Conservation (phyloP, 2,329 filamentous ascomycete species). For the Scolecobasidium constrictum region DNA sequence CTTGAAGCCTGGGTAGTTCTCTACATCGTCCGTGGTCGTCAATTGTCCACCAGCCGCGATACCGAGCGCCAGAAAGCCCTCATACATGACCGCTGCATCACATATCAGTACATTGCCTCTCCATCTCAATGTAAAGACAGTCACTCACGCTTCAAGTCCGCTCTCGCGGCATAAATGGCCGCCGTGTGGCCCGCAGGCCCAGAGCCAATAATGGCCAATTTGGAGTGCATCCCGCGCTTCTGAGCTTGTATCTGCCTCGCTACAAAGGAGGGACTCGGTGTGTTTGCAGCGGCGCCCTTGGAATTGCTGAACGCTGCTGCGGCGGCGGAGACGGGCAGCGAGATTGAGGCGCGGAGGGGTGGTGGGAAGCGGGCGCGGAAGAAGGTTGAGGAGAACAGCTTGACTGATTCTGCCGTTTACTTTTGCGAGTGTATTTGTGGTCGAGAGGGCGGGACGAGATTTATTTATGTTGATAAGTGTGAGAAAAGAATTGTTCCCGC, state of each 20-base stretch:
- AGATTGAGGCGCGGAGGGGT: slow-evolving; percentile 61
- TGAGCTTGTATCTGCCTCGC: slow-evolving; percentile 16
- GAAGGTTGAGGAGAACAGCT: slow-evolving; percentile 83
- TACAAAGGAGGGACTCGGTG: slow-evolving; percentile 25
- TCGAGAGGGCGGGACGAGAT: no score
- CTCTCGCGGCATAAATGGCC: slow-evolving; percentile 88
- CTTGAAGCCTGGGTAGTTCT: slow-evolving; percentile 96
- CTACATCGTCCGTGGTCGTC: slow-evolving; percentile 95
- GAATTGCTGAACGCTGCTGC: slow-evolving; percentile 58
- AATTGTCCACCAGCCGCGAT: slow-evolving; percentile 93
- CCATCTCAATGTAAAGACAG: slow-evolving; percentile 25
- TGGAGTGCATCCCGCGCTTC: slow-evolving; percentile 70
- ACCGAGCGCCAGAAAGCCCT: slow-evolving; percentile 95
- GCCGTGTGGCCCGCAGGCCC: slow-evolving; percentile 96
- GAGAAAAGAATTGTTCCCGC: no score
- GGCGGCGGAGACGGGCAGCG: slow-evolving; percentile 63
- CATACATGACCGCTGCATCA: slow-evolving; percentile 68
- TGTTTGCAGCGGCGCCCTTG: slow-evolving; percentile 35
- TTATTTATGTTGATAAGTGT: no score
- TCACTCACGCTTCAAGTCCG: slow-evolving; percentile 87
- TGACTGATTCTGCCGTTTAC: slow-evolving; percentile 58
- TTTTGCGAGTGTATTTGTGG: no score
- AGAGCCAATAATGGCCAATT: slow-evolving; percentile 79
- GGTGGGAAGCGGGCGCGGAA: slow-evolving; percentile 46
- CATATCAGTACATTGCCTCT: slow-evolving; percentile 15